These are phyloP conservation scores for Fusarium nelsonii DNA, from an alignment of 2,329 filamentous ascomycete species.

Conservation along the genomic window DNA sequence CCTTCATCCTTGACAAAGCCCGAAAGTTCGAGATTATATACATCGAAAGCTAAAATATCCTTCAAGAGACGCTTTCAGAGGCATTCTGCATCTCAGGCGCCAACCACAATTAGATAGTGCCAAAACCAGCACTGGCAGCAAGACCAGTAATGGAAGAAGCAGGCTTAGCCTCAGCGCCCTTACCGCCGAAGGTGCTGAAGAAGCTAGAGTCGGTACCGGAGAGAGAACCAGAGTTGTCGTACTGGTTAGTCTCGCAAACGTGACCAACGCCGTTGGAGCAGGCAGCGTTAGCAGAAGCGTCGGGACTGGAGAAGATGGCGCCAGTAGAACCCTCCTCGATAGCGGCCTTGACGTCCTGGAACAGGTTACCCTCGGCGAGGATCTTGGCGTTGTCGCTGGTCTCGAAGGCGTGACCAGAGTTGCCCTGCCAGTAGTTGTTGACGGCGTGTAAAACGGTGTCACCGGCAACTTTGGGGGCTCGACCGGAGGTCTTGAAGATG, in stretches of 20 bases:
- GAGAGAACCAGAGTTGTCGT: slow-evolving; percentile 57
- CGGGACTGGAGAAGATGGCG: slow-evolving; percentile 51
- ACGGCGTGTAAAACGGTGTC: slow-evolving; percentile 69
- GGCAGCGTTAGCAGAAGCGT: slow-evolving; percentile 52
- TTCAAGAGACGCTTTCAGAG: neutral
- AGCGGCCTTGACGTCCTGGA: slow-evolving; percentile 63
- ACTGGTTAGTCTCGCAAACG: slow-evolving; percentile 64
- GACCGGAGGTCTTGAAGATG: slow-evolving; percentile 69
- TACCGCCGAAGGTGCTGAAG: slow-evolving; percentile 63
- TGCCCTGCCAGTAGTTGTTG: slow-evolving; percentile 72
- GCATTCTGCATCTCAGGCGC: neutral
- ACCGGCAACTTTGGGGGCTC: slow-evolving; percentile 68
- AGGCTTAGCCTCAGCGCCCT: slow-evolving; percentile 60
- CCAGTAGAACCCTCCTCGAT: slow-evolving; percentile 53
- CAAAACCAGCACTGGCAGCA: slow-evolving; percentile 59
- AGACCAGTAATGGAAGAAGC: slow-evolving; percentile 53
- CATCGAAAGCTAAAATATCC: neutral
- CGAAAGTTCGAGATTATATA: slow-evolving; percentile 15
- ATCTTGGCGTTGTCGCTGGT: slow-evolving; percentile 56
- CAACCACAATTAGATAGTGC: slow-evolving; percentile 52
- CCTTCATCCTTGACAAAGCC: neutral
- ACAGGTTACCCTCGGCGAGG: slow-evolving; percentile 69
- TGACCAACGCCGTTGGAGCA: slow-evolving; percentile 62
- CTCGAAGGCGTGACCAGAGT: slow-evolving; percentile 69
- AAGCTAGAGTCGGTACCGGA: slow-evolving; percentile 59